Percentiles rank a stretch among this genome's conserved stretches.
phyloP scores from a whole-genome alignment of 768 basidiomycete species.

The Gymnopilus dilepis region DNA sequence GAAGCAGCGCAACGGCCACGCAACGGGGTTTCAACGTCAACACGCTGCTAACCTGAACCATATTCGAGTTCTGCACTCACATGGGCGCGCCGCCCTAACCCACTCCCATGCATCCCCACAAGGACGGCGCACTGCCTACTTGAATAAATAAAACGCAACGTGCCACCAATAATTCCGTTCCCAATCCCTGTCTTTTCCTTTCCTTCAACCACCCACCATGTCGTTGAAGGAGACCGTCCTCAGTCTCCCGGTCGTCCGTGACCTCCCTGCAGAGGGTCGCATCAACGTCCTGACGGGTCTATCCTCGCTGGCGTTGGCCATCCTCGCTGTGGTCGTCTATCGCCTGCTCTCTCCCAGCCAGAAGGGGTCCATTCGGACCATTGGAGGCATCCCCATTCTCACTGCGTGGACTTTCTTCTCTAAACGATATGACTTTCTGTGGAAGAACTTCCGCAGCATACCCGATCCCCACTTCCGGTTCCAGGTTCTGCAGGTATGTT shows the following conservation, averaged over 20 bases:
- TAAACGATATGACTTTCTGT: conserved; percentile 35
- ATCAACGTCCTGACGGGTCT: conserved; percentile 1
- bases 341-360: conserved; percentile 3
- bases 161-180: too few relatives aligned
- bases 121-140: background rate
- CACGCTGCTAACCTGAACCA: too few relatives aligned
- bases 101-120: too few relatives aligned
- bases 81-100: background rate
- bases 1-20: too few relatives aligned
- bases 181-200: background rate
- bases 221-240: conserved; percentile 4
- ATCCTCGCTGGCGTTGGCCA: background rate
- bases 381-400: conserved; percentile 30
- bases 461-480: conserved; percentile 33
- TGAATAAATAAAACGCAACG: background rate
- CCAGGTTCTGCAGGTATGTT: conserved; percentile 16
- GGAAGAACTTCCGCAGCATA: conserved; percentile 29
- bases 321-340: conserved; percentile 9
- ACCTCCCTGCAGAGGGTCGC: background rate
- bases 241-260: background rate
- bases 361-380: conserved; percentile 15
- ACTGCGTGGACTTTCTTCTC: conserved; percentile 39
- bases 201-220: background rate
- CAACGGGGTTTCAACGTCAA: too few relatives aligned
- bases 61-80: too few relatives aligned